Percentiles rank a stretch among this genome's conserved stretches.
Conservation (phyloP, 768 basidiomycete genomes). For the Vararia minispora region DNA sequence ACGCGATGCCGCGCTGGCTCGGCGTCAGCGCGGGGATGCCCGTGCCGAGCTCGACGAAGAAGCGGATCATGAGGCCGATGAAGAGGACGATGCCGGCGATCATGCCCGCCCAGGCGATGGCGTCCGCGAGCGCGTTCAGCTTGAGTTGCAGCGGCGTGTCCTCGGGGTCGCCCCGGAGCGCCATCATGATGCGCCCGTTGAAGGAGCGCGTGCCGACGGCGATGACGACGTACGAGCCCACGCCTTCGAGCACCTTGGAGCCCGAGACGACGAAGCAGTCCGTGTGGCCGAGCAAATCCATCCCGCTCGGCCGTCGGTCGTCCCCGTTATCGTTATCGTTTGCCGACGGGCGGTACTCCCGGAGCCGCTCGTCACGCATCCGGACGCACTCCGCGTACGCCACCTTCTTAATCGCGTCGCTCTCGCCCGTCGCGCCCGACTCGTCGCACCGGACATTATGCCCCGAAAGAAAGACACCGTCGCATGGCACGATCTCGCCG, state of each 20-base stretch:
- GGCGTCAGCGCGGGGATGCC: slow-evolving; percentile 35
- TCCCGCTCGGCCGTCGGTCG: slow-evolving; percentile 14
- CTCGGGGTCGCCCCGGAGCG: slow-evolving; percentile 77
- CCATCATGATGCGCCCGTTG: slow-evolving; percentile 97
- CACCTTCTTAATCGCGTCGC: slow-evolving; percentile 86
- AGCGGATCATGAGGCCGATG: slow-evolving; percentile 78
- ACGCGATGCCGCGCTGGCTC: slow-evolving; percentile 78
- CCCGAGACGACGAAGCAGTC: slow-evolving; percentile 93
- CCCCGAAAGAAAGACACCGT: slow-evolving; percentile 86
- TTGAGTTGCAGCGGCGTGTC: slow-evolving; percentile 92
- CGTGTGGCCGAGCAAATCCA: slow-evolving; percentile 37
- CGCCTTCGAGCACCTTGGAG: slow-evolving; percentile 88
- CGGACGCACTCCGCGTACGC: slow-evolving; percentile 65
- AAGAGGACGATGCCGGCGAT: slow-evolving; percentile 78
- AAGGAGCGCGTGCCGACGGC: slow-evolving; percentile 89
- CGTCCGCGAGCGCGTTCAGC: slow-evolving; percentile 85
- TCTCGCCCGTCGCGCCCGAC: slow-evolving; percentile 93
- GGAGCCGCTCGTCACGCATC: slow-evolving; percentile 24
- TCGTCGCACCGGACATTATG: slow-evolving; percentile 96
- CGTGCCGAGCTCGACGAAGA: slow-evolving; percentile 79
- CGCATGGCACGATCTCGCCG: slow-evolving; percentile 92
- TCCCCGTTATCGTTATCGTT: slow-evolving; percentile 16
- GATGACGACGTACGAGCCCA: slow-evolving; percentile 86
- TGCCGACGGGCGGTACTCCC: slow-evolving; percentile 4
- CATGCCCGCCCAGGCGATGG: slow-evolving; percentile 88